Conservation (phyloP, 495 filamentous ascomycete genomes). For the Talaromyces trachyspermus region DNA sequence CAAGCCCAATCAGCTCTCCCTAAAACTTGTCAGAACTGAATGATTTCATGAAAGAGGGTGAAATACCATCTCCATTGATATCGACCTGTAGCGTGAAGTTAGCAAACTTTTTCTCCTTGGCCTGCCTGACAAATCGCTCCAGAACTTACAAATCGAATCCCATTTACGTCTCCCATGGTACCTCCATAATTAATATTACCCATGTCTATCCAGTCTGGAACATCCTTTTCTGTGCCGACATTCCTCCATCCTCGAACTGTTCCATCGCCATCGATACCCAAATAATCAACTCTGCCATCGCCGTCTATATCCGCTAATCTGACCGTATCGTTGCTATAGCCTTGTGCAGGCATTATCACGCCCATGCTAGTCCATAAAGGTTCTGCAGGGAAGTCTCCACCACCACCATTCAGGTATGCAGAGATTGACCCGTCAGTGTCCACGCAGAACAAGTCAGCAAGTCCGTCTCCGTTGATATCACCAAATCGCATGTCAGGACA, state of each 20-base stretch:
- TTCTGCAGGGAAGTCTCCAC: background rate
- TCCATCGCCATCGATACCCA: conserved; percentile 5
- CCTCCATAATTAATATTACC: conserved; percentile 12
- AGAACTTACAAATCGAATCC: background rate
- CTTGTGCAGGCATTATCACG: background rate
- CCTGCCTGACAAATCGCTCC: conserved; percentile 13
- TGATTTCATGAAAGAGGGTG: background rate
- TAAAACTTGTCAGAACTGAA: background rate
- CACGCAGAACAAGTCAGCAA: conserved; percentile 11
- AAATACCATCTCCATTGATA: conserved; percentile 23
- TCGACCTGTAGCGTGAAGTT: conserved; percentile 19
- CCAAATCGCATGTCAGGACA: background rate
- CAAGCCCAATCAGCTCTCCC: conserved; percentile 22
- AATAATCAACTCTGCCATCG: conserved; percentile 21
- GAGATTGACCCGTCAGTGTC: conserved; percentile 8
- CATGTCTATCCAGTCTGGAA: conserved; percentile 13
- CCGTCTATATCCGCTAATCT: conserved; percentile 22
- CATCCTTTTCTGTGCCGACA: conserved; percentile 9
- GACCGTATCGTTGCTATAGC: conserved; percentile 6
- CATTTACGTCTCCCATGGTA: conserved; percentile 11
- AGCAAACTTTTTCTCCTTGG: conserved; percentile 6
- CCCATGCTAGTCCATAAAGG: background rate
- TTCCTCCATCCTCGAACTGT: conserved; percentile 1
- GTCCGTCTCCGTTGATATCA: conserved; percentile 1
- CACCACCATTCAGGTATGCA: conserved; percentile 3